Conservation (phyloP, 768 basidiomycete species). For the Hortiboletus flavorubellus region DNA sequence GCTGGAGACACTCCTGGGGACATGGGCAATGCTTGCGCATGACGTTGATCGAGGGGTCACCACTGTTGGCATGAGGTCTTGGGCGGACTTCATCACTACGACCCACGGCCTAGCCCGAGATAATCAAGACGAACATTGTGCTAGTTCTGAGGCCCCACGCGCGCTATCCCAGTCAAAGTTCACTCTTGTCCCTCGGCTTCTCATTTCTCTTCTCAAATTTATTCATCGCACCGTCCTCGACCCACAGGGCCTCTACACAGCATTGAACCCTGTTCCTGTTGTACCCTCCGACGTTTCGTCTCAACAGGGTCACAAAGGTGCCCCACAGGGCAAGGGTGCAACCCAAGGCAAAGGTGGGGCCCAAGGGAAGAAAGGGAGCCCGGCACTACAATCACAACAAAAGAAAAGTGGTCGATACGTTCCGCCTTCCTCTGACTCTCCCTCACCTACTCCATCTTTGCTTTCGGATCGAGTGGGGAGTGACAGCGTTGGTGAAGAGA, state of each 20-base stretch:
- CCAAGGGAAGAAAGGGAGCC: conserved; percentile 20
- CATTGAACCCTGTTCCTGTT: conserved; percentile 64
- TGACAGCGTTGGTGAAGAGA: conserved; percentile 54
- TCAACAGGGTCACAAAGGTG: conserved; percentile 12
- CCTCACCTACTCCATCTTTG: conserved; percentile 20
- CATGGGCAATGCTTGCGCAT: conserved; percentile 69
- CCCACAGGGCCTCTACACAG: conserved; percentile 53
- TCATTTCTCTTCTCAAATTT: conserved; percentile 46
- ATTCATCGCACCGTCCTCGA: conserved; percentile 54
- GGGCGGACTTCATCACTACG: conserved; percentile 39
- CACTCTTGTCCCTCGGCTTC: conserved; percentile 30
- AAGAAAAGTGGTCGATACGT: conserved; percentile 31
- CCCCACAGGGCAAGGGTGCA: not conserved
- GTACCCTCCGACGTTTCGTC: conserved; percentile 18
- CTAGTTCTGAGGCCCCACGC: not conserved
- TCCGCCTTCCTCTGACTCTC: conserved; percentile 33
- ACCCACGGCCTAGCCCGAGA: conserved; percentile 4
- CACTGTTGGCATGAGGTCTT: conserved; percentile 47
- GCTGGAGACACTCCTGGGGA: conserved; percentile 57
- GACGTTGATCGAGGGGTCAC: conserved; percentile 70
- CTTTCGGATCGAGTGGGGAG: conserved; percentile 16
- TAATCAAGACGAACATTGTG: not conserved
- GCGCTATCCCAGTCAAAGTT: conserved; percentile 18
- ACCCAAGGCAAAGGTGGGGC: conserved; percentile 3
- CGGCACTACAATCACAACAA: conserved; percentile 27